Evolutionary conservation across 2,329 filamentous ascomycete species (phyloP).

Genomic region (Grosmannia clavigera): DNA sequence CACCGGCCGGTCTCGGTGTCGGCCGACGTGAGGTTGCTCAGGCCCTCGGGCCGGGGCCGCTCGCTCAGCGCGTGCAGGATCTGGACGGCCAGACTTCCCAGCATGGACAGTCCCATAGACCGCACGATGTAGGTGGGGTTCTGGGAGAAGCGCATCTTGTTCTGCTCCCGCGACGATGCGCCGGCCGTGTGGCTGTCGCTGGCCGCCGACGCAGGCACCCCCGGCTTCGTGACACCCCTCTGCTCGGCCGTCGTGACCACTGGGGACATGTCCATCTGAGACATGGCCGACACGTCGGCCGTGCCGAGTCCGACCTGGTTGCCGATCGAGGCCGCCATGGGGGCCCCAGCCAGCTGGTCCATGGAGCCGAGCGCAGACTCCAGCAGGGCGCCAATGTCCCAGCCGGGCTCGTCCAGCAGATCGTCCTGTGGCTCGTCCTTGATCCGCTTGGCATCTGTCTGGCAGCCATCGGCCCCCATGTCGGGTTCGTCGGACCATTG

Average conservation of each 20-base stretch:
- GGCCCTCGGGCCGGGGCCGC: conserved; percentile 18
- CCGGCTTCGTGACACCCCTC: neutral
- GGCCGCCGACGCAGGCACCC: conserved; percentile 1
- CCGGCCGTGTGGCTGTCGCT: conserved; percentile 6
- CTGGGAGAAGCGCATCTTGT: conserved; percentile 22
- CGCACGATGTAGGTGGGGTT: conserved; percentile 22
- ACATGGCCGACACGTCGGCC: neutral
- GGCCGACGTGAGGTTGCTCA: conserved; percentile 17
- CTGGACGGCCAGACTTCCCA: conserved; percentile 25
- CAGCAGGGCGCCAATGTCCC: conserved; percentile 19
- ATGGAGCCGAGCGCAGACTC: conserved; percentile 17
- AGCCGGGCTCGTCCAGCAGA: conserved; percentile 3
- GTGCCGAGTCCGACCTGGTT: too few relatives aligned
- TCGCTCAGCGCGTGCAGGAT: conserved; percentile 24
- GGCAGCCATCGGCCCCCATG: neutral
- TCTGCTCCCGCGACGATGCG: conserved; percentile 14
- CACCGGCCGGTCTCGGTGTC: conserved; percentile 21
- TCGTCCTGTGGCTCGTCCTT: conserved; percentile 12
- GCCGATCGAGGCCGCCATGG: neutral
- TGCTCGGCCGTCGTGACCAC: neutral
- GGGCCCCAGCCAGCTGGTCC: neutral
- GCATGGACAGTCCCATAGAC: conserved; percentile 22
- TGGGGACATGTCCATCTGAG: neutral
- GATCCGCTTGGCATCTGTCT: conserved; percentile 12
- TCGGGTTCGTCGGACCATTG: conserved; percentile 11